Evolutionary conservation across 768 basidiomycete genomes (phyloP).

Genomic region (Exsudoporus frostii): DNA sequence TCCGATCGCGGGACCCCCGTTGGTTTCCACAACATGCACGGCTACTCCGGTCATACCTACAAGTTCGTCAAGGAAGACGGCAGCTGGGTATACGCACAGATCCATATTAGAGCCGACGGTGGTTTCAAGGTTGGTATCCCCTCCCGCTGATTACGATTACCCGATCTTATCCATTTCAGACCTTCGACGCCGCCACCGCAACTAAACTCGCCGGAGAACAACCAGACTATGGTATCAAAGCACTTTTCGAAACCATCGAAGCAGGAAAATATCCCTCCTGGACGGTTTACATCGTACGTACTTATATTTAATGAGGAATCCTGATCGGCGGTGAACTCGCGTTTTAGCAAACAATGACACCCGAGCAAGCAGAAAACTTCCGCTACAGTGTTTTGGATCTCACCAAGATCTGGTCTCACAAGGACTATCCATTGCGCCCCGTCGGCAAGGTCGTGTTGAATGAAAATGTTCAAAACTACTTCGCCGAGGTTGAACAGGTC

Average conservation of each 20-base stretch:
- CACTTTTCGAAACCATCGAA: constrained; percentile 81
- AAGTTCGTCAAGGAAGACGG: constrained; percentile 86
- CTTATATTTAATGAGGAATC: not conserved
- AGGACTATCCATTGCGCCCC: constrained; percentile 81
- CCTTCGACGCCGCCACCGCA: constrained; percentile 67
- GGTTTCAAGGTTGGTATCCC: constrained; percentile 66
- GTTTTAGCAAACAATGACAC: constrained; percentile 84
- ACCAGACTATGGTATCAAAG: constrained; percentile 81
- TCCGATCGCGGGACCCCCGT: constrained; percentile 95
- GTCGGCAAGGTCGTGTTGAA: constrained; percentile 83
- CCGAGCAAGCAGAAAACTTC: constrained; percentile 86
- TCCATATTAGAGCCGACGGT: constrained; percentile 74
- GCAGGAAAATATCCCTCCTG: constrained; percentile 77
- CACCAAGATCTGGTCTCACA: constrained; percentile 91
- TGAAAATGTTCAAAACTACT: constrained; percentile 82
- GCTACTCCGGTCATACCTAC: constrained; percentile 91
- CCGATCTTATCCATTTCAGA: constrained; percentile 39
- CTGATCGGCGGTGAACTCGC: constrained; percentile 9
- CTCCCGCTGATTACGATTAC: not conserved
- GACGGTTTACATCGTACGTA: constrained; percentile 79
- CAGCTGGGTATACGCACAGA: constrained; percentile 81
- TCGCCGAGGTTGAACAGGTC: constrained; percentile 93
- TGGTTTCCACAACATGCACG: constrained; percentile 85
- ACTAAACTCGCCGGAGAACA: constrained; percentile 64
- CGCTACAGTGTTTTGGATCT: constrained; percentile 88